Evolutionary conservation across 2,329 filamentous ascomycete genomes (phyloP), one percentile per base, ranked within the genome.

Genomic region (Conoideocrella luteorostrata): DNA sequence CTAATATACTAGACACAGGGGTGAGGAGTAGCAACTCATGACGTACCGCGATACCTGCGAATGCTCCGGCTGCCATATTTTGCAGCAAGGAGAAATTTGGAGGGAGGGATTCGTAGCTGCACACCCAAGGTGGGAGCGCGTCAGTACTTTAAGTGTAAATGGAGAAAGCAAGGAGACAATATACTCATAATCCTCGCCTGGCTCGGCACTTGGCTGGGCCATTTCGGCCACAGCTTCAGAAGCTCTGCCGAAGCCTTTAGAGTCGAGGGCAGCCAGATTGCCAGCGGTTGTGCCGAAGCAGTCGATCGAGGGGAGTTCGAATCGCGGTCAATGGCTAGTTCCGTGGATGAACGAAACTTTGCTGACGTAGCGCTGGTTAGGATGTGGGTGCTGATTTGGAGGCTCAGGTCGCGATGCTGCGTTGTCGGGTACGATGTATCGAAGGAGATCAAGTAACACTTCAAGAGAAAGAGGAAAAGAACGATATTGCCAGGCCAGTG

Each of bases 1-100:
- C n/a, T n/a, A n/a, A n/a, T n/a, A n/a, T n/a, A n/a, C n/a, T n/a
- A n/a, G n/a, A n/a, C 23, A 26, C n/a, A 18, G n/a, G 13, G 15
- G 6, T 24, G 3, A 35, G 21, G 32, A 24, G 28, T 12, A 13
- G 3, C 24, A 24, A 28, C 2, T n/a, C 24, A 15, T 6, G 18
- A 61, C 83, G 56, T 82, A 94, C 88, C 58, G 90, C 88, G 69
- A 96, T 94, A 56, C 93, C 93, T 47, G 93, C 93, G 69, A 97
- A 96, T 55, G 93, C 93, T 64, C 93, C 93, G 44, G 93, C 93
- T 51, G 84, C 73, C 89, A 97, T 96, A 68, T 97, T 98, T 64
- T 93, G 88, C 52, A 85, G 71, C 60, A 97, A 77, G 56, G 89
- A 93, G 74, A 95, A 95, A 69, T 95, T 95, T 53, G 90, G 86